These are phyloP conservation scores for Forsythia suspensa DNA, from an alignment of 257 asterid genomes.

Conservation along the genomic window DNA sequence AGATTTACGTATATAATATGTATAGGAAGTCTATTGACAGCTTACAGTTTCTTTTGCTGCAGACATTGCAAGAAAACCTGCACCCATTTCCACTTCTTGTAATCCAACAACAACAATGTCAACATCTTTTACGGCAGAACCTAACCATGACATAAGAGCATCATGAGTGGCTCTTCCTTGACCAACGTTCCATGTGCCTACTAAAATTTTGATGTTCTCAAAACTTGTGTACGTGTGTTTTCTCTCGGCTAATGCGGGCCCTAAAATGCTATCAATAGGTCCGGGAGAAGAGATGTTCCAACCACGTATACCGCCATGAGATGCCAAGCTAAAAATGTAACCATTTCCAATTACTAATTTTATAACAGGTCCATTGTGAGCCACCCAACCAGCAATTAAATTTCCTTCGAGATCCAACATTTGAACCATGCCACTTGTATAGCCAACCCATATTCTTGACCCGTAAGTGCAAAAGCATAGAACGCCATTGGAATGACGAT, in stretches of 20 bases:
- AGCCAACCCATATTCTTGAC: constrained; percentile 81
- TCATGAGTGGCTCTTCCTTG: constrained; percentile 93
- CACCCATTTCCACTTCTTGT: constrained; percentile 99
- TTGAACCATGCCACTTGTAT: constrained; percentile 79
- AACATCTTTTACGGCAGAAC: constrained; percentile 67
- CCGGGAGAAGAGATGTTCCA: constrained; percentile 93
- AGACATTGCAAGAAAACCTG: constrained; percentile 98
- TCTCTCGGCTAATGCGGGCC: constrained; percentile 52
- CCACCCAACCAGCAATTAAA: constrained; percentile 66
- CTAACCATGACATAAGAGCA: constrained; percentile 86
- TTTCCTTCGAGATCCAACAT: constrained; percentile 82
- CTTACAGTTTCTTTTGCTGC: constrained; percentile 99
- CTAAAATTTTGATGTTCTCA: constrained; percentile 57
- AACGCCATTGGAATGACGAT: constrained; percentile 74
- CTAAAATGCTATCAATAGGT: constrained; percentile 63
- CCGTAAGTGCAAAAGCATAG: constrained; percentile 73
- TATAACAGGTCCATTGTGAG: constrained; percentile 81
- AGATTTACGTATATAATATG: not conserved
- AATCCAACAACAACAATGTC: constrained; percentile 89
- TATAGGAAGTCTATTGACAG: not conserved
- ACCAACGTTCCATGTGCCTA: constrained; percentile 98
- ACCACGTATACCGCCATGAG: constrained; percentile 96
- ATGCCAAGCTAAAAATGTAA: constrained; percentile 74
- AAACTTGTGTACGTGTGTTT: constrained; percentile 52
- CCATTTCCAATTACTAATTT: constrained; percentile 65